Conservation (phyloP, 441 rosid genomes). For the Syzygium syzygioides region DNA sequence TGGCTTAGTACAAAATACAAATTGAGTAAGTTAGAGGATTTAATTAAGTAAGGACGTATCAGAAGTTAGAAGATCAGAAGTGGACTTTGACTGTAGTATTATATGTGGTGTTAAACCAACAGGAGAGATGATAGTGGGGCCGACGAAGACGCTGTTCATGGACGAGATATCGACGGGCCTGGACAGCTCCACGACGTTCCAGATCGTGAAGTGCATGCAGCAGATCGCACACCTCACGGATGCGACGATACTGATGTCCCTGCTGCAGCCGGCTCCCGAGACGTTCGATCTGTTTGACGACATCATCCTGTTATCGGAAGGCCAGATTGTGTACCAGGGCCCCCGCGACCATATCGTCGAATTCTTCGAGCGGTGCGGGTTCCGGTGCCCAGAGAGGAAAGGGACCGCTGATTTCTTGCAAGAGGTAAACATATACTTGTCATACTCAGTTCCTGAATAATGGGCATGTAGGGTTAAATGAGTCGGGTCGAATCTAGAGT, state of each 20-base stretch:
- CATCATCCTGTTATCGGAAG: conserved; percentile 68
- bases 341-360: conserved; percentile 63
- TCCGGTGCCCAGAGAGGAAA: conserved; percentile 83
- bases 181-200: conserved; percentile 90
- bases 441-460: not conserved
- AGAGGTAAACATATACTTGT: conserved; percentile 43
- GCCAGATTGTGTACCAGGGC: conserved; percentile 81
- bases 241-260: conserved; percentile 72
- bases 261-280: conserved; percentile 93
- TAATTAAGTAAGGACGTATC: not conserved
- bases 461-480: not conserved
- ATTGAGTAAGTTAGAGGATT: not conserved
- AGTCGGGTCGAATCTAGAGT: not conserved
- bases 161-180: conserved; percentile 96
- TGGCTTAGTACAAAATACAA: not conserved
- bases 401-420: conserved; percentile 94
- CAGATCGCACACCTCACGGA: conserved; percentile 82
- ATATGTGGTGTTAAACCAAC: not conserved
- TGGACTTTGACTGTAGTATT: not conserved
- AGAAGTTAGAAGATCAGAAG: not conserved
- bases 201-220: conserved; percentile 88
- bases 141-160: conserved; percentile 83
- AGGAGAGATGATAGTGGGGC: conserved; percentile 98
- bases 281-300: conserved; percentile 90
- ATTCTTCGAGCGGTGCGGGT: conserved; percentile 77